Conservation (phyloP, 2,329 filamentous ascomycete genomes). For the Huntiella omanensis region DNA sequence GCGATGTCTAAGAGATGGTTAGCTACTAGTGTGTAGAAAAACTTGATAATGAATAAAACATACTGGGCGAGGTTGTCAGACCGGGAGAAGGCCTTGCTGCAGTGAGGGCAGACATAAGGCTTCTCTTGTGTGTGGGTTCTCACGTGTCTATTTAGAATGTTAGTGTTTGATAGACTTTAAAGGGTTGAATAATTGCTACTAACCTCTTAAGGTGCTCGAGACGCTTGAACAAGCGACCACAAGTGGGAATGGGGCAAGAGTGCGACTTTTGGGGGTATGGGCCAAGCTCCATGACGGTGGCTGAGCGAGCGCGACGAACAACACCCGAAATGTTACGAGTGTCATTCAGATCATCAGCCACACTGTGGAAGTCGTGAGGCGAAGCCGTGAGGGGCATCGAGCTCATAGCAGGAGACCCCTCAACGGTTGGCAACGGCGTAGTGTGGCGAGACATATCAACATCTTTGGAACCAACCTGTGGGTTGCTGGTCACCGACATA, state of each 20-base stretch:
- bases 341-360: conserved; percentile 43
- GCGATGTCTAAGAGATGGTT: conserved; percentile 55
- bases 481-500: conserved; percentile 34
- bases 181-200: conserved; percentile 27
- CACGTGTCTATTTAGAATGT: conserved; percentile 56
- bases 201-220: conserved; percentile 98
- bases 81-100: conserved; percentile 96
- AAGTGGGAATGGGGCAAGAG: conserved; percentile 97
- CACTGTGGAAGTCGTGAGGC: conserved; percentile 48
- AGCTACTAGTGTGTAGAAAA: conserved; percentile 18
- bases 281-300: conserved; percentile 88
- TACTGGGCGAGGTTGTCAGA: conserved; percentile 99
- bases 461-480: conserved; percentile 31
- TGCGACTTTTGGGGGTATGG: conserved; percentile 97
- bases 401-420: conserved; percentile 63
- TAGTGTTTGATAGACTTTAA: conserved; percentile 11
- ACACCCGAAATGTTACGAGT: conserved; percentile 56
- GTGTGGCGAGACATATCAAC: conserved; percentile 73
- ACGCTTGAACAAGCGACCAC: conserved; percentile 93
- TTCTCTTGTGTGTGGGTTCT: conserved; percentile 98
- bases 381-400: conserved; percentile 48
- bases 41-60: conserved; percentile 22
- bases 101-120: conserved; percentile 92
- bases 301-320: conserved; percentile 76
- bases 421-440: conserved; percentile 71